Percentiles rank a stretch among this genome's conserved stretches.
Conservation (phyloP, 2,329 filamentous ascomycete genomes). For the Ramularia endophylla region DNA sequence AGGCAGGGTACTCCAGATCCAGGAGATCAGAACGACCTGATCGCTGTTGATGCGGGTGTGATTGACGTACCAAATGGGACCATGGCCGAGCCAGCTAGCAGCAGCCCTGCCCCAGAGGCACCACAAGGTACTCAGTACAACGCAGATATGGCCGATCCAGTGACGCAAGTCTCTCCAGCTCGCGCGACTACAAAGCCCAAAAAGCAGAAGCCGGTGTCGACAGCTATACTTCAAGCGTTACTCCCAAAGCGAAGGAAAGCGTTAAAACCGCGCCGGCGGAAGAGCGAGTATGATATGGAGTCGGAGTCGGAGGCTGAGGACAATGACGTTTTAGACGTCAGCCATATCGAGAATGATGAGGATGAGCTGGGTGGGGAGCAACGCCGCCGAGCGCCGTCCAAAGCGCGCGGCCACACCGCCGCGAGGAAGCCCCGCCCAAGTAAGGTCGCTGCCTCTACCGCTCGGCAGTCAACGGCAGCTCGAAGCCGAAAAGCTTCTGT, state of each 20-base stretch:
- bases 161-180: slow-evolving; percentile 22
- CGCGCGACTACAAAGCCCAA: slow-evolving; percentile 20
- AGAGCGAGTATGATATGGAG: slow-evolving; percentile 37
- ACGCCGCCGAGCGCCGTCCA: slow-evolving; percentile 16
- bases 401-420: slow-evolving; percentile 7
- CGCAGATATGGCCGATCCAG: slow-evolving; percentile 15
- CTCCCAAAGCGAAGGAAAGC: slow-evolving; percentile 37
- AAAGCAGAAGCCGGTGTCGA: slow-evolving; percentile 32
- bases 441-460: slow-evolving; percentile 6
- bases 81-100: slow-evolving; percentile 40
- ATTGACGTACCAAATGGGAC: slow-evolving; percentile 35
- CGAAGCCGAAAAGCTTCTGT: slow-evolving; percentile 9
- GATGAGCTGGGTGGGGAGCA: slow-evolving; percentile 34
- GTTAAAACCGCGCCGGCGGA: slow-evolving; percentile 18
- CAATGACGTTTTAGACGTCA: slow-evolving; percentile 16
- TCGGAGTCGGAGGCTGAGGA: slow-evolving; percentile 31
- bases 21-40: slow-evolving; percentile 4
- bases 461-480: slow-evolving; percentile 7
- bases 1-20: no score
- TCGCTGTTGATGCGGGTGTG: slow-evolving; percentile 12
- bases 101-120: slow-evolving; percentile 28
- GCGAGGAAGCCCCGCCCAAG: slow-evolving; percentile 15
- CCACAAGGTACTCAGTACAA: slow-evolving; percentile 2
- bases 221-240: slow-evolving; percentile 40
- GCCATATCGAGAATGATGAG: slow-evolving; percentile 33